These are phyloP conservation scores for Saccharomycopsis javanensis DNA, from an alignment of 805 yeast genomes.

Conservation along the genomic window DNA sequence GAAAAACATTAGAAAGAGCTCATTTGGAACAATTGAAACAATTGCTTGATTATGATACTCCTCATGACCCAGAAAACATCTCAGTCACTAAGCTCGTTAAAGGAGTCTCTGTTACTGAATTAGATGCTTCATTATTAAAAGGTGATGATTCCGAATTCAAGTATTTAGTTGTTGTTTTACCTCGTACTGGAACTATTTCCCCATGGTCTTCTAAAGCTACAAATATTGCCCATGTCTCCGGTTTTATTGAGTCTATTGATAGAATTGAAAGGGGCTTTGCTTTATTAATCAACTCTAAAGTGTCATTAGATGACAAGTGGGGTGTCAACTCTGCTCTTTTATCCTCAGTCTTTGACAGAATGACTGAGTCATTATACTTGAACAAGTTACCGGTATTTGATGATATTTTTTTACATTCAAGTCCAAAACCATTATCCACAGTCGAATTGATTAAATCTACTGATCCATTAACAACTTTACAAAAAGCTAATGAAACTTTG, in stretches of 20 bases:
- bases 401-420: conserved; percentile 57
- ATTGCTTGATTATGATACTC: conserved; percentile 66
- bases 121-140: conserved; percentile 10
- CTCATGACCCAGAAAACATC: conserved; percentile 44
- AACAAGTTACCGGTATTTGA: conserved; percentile 52
- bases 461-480: conserved; percentile 45
- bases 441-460: conserved; percentile 50
- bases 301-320: conserved; percentile 2
- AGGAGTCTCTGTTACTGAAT: conserved; percentile 23
- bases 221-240: conserved; percentile 83
- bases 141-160: neutral
- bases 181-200: conserved; percentile 92
- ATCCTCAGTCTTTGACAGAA: conserved; percentile 76
- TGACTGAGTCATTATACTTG: conserved; percentile 73
- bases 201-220: conserved; percentile 99
- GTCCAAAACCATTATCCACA: conserved; percentile 73
- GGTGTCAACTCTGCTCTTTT: conserved; percentile 51
- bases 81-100: conserved; percentile 34
- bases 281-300: conserved; percentile 49
- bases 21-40: conserved; percentile 38
- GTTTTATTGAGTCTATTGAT: conserved; percentile 57
- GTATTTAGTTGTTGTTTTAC: conserved; percentile 65
- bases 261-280: conserved; percentile 90
- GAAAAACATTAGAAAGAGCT: conserved; percentile 31
- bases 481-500: conserved; percentile 67